phyloP scores from a whole-genome alignment of 495 filamentous ascomycete genomes.

The Rhizodiscina lignyota region DNA sequence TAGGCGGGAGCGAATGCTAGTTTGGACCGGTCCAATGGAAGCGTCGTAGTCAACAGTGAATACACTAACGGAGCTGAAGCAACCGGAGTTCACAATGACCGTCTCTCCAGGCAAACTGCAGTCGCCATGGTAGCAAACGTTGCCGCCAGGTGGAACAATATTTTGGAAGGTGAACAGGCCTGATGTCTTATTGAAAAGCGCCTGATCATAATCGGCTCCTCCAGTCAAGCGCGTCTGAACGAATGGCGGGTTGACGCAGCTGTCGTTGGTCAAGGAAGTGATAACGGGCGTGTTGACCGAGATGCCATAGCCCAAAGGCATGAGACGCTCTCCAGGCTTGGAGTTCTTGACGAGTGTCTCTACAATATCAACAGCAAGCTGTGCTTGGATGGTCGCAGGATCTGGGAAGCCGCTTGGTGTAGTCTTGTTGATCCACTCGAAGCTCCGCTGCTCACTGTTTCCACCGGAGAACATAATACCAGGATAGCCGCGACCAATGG shows the following conservation, averaged over 20 bases:
- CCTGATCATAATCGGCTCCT: constrained; percentile 10
- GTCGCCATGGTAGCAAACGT: constrained; percentile 20
- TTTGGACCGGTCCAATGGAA: too few species aligned
- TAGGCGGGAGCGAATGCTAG: too few species aligned
- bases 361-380: constrained; percentile 18
- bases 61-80: constrained; percentile 13
- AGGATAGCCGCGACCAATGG: constrained; percentile 22
- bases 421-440: constrained; percentile 15
- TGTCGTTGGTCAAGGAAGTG: constrained; percentile 4
- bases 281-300: constrained; percentile 23
- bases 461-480: constrained; percentile 22
- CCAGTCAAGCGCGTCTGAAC: constrained; percentile 19
- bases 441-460: constrained; percentile 9
- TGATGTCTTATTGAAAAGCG: constrained; percentile 16
- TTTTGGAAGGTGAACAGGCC: constrained; percentile 18
- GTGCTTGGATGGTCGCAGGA: constrained; percentile 18
- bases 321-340: constrained; percentile 10
- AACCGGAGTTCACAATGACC: constrained; percentile 13
- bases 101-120: constrained; percentile 21
- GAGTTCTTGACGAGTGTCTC: constrained; percentile 18
- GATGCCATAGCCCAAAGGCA: constrained; percentile 25
- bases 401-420: constrained; percentile 2
- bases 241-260: constrained; percentile 20
- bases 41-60: constrained; percentile 26
- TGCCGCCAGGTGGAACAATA: constrained; percentile 4